Evolutionary conservation across 1,139 yeast genomes (phyloP).

Genomic region (Geotrichum australiense): DNA sequence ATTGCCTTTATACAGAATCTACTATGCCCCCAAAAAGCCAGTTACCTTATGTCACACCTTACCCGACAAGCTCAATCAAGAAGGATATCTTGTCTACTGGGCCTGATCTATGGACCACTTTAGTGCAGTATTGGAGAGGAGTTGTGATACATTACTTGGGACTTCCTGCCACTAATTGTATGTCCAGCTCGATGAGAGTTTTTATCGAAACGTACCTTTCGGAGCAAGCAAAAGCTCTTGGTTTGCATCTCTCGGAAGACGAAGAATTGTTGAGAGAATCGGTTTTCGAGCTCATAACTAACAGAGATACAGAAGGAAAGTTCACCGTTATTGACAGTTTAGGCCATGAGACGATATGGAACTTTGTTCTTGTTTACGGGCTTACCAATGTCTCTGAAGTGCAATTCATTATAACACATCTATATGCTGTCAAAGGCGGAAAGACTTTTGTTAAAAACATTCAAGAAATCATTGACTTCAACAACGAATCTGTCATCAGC

Average conservation of each 20-base stretch:
- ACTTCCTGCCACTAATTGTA: slow-evolving; percentile 5
- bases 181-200: slow-evolving; percentile 13
- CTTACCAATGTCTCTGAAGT: slow-evolving; percentile 7
- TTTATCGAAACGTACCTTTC: slow-evolving; percentile 16
- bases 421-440: slow-evolving; percentile 16
- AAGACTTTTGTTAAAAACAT: slow-evolving; percentile 14
- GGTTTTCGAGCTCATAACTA: slow-evolving; percentile 11
- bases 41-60: slow-evolving; percentile 15
- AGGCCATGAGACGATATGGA: slow-evolving; percentile 10
- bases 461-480: slow-evolving; percentile 3
- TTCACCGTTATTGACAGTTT: slow-evolving; percentile 12
- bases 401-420: neutral
- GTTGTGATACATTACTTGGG: slow-evolving; percentile 10
- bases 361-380: slow-evolving; percentile 12
- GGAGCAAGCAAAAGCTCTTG: neutral
- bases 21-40: slow-evolving; percentile 2
- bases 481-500: neutral
- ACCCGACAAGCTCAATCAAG: slow-evolving; percentile 10
- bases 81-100: slow-evolving; percentile 15
- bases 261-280: slow-evolving; percentile 11
- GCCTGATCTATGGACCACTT: slow-evolving; percentile 16
- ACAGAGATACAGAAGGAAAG: slow-evolving; percentile 1
- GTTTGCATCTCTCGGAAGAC: neutral
- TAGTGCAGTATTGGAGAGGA: slow-evolving; percentile 15
- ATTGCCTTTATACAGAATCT: too few species aligned